Evolutionary conservation across 345 rosid species (phyloP).

Genomic region (Microthlaspi erraticum): DNA sequence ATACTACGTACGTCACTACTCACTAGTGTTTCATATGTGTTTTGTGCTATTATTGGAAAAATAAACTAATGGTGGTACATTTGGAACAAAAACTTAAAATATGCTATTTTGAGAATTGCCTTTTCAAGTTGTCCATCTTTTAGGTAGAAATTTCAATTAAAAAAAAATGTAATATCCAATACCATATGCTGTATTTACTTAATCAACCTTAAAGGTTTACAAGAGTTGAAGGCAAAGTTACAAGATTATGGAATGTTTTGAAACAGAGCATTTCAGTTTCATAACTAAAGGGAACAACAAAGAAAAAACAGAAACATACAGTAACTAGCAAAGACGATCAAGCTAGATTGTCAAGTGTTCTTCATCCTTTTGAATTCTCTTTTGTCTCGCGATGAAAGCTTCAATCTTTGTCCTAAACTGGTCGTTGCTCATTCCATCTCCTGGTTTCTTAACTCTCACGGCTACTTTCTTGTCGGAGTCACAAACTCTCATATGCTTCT

Average conservation of each 20-base stretch:
- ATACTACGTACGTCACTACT: neutral
- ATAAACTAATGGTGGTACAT: too few relatives aligned
- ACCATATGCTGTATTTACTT: conserved; percentile 25
- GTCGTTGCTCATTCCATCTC: conserved; percentile 75
- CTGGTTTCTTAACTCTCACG: conserved; percentile 45
- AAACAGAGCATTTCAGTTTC: conserved; percentile 24
- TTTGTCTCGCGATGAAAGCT: conserved; percentile 81
- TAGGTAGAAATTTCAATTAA: neutral
- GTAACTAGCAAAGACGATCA: conserved; percentile 18
- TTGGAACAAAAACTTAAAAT: too few relatives aligned
- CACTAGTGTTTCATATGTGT: too few relatives aligned
- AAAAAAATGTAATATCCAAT: conserved; percentile 6
- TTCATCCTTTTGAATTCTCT: conserved; percentile 70
- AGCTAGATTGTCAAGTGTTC: conserved; percentile 49
- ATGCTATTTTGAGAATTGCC: too few relatives aligned
- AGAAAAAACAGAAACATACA: neutral
- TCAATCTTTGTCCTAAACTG: conserved; percentile 70
- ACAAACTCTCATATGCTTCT: conserved; percentile 46
- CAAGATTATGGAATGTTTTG: conserved; percentile 25
- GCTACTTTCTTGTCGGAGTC: conserved; percentile 36
- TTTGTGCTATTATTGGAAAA: too few relatives aligned
- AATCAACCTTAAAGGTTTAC: conserved; percentile 18
- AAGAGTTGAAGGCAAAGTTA: conserved; percentile 22
- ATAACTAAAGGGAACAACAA: neutral
- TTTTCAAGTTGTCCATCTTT: too few relatives aligned